These are phyloP conservation scores for Ceratobasidium sp. DNA, from an alignment of 1,284 basidiomycete genomes.

Conservation along the genomic window DNA sequence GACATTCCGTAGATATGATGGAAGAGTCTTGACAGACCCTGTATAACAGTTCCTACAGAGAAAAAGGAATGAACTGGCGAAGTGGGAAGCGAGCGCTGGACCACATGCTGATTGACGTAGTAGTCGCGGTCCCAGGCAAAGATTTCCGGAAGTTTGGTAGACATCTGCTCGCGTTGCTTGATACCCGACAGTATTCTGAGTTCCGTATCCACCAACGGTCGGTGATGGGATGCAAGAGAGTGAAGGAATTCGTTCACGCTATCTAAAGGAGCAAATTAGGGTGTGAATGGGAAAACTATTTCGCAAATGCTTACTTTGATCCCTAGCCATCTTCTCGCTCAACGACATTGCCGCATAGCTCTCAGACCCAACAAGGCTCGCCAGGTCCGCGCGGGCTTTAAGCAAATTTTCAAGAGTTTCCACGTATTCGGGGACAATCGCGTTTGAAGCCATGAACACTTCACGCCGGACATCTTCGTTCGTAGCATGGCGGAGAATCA, in stretches of 20 bases:
- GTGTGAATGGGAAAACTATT: conserved; percentile 43
- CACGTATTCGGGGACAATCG: conserved; percentile 77
- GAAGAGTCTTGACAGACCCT: conserved; percentile 88
- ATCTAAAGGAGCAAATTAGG: conserved; percentile 60
- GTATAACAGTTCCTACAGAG: conserved; percentile 85
- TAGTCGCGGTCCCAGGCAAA: conserved; percentile 95
- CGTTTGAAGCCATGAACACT: conserved; percentile 82
- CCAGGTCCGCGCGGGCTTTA: conserved; percentile 80
- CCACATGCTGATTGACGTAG: conserved; percentile 63
- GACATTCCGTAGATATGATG: conserved; percentile 88
- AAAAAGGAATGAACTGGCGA: conserved; percentile 57
- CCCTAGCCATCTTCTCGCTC: conserved; percentile 95
- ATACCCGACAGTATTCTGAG: conserved; percentile 76
- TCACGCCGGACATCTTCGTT: conserved; percentile 84
- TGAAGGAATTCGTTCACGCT: conserved; percentile 88
- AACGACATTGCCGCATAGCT: conserved; percentile 89
- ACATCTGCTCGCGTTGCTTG: conserved; percentile 77
- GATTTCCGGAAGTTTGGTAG: conserved; percentile 71
- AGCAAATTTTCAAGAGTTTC: conserved; percentile 82
- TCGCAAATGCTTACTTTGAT: conserved; percentile 69
- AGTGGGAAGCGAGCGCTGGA: conserved; percentile 53
- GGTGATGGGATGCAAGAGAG: conserved; percentile 81
- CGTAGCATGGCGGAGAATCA: conserved; percentile 90
- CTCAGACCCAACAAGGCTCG: conserved; percentile 82
- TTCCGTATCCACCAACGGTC: conserved; percentile 79